phyloP scores from a whole-genome alignment of 768 basidiomycete genomes.

The Lentinus tigrinus region DNA sequence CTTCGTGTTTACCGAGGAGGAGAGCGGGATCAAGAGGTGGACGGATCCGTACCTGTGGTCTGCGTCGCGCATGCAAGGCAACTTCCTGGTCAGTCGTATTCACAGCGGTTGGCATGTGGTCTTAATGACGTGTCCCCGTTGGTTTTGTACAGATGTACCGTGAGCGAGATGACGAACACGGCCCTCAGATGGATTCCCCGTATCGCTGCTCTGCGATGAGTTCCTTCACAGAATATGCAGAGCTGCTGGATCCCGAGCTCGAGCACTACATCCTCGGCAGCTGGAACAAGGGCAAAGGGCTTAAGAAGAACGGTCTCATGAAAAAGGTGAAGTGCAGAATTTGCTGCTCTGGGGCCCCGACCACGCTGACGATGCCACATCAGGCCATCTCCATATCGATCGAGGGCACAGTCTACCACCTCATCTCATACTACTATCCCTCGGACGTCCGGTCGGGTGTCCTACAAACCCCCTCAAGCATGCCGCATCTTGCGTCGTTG shows the following conservation, averaged over 20 bases:
- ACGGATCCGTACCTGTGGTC: conserved; percentile 22
- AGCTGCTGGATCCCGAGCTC: conserved; percentile 8
- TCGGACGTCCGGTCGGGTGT: conserved; percentile 17
- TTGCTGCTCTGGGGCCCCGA: not conserved
- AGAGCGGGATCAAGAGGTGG: conserved; percentile 23
- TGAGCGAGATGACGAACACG: conserved; percentile 16
- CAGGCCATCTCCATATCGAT: conserved; percentile 18
- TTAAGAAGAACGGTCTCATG: conserved; percentile 23
- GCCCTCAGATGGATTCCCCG: conserved; percentile 2
- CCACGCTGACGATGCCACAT: not conserved
- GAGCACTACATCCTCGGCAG: conserved; percentile 21
- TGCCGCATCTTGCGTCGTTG: conserved; percentile 7
- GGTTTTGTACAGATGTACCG: conserved; percentile 16
- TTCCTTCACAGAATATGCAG: not conserved
- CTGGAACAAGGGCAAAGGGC: conserved; percentile 19
- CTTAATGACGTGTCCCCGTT: not conserved
- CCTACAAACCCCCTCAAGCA: conserved; percentile 13
- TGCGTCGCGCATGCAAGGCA: conserved; percentile 21
- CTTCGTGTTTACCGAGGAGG: conserved; percentile 22
- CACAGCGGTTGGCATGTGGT: not conserved
- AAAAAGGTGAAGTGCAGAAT: conserved; percentile 15
- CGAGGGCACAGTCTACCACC: conserved; percentile 18
- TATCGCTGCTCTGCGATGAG: conserved; percentile 13
- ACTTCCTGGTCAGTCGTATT: conserved; percentile 15
- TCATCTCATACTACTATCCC: conserved; percentile 19